Evolutionary conservation across 108 stramenopile species (phyloP), one percentile per base, ranked within the genome.

Genomic region (Fragilaria crotonensis): DNA sequence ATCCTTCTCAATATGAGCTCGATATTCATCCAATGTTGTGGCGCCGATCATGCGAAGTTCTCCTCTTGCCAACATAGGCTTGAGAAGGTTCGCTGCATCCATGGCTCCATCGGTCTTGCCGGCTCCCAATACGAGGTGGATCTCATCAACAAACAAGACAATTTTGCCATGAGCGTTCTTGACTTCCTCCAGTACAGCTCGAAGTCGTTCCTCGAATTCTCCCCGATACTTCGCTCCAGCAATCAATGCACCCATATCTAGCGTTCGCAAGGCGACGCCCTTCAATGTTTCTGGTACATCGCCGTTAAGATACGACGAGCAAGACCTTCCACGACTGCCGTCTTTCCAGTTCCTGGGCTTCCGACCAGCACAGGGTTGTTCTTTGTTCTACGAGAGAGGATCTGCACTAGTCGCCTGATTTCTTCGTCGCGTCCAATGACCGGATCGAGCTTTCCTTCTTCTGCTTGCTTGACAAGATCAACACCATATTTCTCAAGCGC

Each of bases 191-290:
- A 99, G 64, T 5, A 99, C 95, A 2, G 96, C 95, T 48, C 87
- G 78, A 11, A 99, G 70, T 19, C 98, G 80, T 63, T 97, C 98
- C 68, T 99, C 98, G 55, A 99, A 99, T 48, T 99, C 98, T 49
- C 98, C 98, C 33, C 96, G 78, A 66, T 96, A 97, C 58, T 97
- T 97, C 48, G 96, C 96, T 4, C 98, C 98, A 0, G 98, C 98
- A 2, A 99, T 84, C 1, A 99, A 64, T 9, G 94, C 91, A 33
- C 95, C 98, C 93, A 99, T 94, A 54, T 99, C 96, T 27, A 97
- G 63, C 5, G 94, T 88, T 25, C 93, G 78, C 25, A 99, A 68
- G 28, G 66, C 67, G 7, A 86, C 75, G 30, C 84, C 87, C 66
- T 93, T 93, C 23, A 97, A 65, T 0, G 88, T 83, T 60, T 96